Conservation (phyloP, 1,284 basidiomycete species). For the Ganoderma resinaceum region DNA sequence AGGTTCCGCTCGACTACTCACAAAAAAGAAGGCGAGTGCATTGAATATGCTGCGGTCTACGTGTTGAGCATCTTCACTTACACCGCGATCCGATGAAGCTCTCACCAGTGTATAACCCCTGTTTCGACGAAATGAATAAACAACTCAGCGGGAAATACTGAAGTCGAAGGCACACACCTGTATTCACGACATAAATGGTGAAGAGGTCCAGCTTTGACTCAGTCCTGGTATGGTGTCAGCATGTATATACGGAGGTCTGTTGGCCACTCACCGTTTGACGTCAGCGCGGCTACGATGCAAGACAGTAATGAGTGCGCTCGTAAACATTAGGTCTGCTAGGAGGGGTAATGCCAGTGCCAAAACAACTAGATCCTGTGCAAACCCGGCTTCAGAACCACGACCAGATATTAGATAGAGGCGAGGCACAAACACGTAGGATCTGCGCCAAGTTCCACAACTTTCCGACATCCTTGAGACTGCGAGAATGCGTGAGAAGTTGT, state of each 20-base stretch:
- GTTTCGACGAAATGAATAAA: neutral
- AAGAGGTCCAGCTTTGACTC: neutral
- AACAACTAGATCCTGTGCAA: neutral
- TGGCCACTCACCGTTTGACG: neutral
- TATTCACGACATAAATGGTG: neutral
- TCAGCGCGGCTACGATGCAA: neutral
- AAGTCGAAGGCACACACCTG: neutral
- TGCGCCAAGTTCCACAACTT: neutral
- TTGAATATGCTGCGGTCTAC: neutral
- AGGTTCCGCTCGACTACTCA: neutral
- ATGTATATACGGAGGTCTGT: neutral
- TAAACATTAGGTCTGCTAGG: neutral
- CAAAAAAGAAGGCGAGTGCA: neutral
- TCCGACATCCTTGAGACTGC: neutral
- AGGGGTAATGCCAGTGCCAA: neutral
- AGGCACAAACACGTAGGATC: neutral
- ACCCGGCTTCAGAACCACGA: neutral
- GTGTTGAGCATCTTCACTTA: neutral
- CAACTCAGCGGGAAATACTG: too few relatives aligned
- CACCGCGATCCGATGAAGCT: neutral
- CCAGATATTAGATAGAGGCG: neutral
- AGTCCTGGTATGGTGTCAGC: neutral
- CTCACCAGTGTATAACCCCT: neutral
- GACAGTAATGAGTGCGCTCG: neutral
- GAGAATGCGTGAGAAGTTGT: neutral